Evolutionary conservation across 106 monocot species (phyloP), one percentile per base, ranked within the genome.

Genomic region (Acorus calamus): DNA sequence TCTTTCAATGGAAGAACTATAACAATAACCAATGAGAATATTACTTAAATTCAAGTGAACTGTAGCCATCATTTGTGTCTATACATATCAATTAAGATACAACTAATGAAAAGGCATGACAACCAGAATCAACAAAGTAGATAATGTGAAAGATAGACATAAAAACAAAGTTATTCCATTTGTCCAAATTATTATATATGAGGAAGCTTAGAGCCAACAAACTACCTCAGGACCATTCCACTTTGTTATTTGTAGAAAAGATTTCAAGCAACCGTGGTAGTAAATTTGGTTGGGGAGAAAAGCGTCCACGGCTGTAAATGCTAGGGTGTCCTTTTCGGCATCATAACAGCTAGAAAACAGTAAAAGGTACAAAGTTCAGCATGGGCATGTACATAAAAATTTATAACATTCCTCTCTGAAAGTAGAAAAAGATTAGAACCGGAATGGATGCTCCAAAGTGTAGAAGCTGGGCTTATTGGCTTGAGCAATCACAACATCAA

Each of bases 381-480:
- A 28, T 28, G 28, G 28, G 28, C 28, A 28, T 28, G 28, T 28
- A 28, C 28, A 0, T 28, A 28, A 28, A 28, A 28, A 28, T 28
- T 28, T 28, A 28, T 28, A 28, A 28, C 28, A 28, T 28, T 28
- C 28, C 28, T 28, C 0, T 28, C 28, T 28, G 50, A 49, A 2
- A 46, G 42, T 14, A 13, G 9, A 2, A 73, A 7, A 52, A n/a
- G 56, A n/a, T 11, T 52, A 6, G 61, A 63, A 96, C 96, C 96
- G 67, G 74, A 96, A 96, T 14, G 90, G 96, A 65, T 91, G 84
- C 45, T 96, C 96, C 9, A 91, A 91, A 47, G 83, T 87, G 72
- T 96, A 96, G 80, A 96, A 96, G 56, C 49, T 76, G 42, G 96
- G 96, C 61, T 96, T 96, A 65, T 91, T 96, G 65, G 96, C 96